Evolutionary conservation across 208 protist genomes (phyloP), one percentile per base, ranked within the genome.

Genomic region (Trypanosoma cruzi): DNA sequence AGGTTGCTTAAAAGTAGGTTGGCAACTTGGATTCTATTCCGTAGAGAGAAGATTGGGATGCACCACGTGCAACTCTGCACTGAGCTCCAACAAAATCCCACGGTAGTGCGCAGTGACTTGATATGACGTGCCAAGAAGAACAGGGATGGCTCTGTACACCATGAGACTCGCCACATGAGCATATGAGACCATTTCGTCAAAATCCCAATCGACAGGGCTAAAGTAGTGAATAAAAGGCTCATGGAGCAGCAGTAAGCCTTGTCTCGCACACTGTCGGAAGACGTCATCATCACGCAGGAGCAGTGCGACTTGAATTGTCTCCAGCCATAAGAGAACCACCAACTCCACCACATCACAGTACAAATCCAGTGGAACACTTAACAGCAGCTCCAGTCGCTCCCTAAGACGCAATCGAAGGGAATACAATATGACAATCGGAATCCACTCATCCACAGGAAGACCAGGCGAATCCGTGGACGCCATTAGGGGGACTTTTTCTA

Each of bases 121-220:
- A 4, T 64, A 56, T 5, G 29, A 28, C 0, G 72, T 18, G 0
- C 82, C 81, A 29, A 95, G 58, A 22, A 92, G 37, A 22, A 81
- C 58, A 14, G 89, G 89, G 26, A 92, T 67, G 18, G 68, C 53
- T 16, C 61, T 48, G 62, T 91, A 95, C 22, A 91, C 69, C 18
- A 68, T 49, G 22, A 89, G 60, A n/a, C 53, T 40, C 18, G 82
- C 54, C 49, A 78, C 64, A 62, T 95, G 89, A 11, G 86, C 80
- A 16, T 84, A 57, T 14, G 86, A 81, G 13, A 95, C 72, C 68
- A 91, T 75, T 0, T 75, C 61, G 13, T 74, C 61, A 67, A 83
- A 88, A 36, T 60, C 77, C 13, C 65, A 68, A 61, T 94, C 89
- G 6, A 92, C 64, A 26, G 89, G 68, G 61, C 85, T 91, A 80